Base-by-base conservation (phyloP, 2,329 filamentous ascomycete genomes). In the Sclerotinia trifoliorum region DNA sequence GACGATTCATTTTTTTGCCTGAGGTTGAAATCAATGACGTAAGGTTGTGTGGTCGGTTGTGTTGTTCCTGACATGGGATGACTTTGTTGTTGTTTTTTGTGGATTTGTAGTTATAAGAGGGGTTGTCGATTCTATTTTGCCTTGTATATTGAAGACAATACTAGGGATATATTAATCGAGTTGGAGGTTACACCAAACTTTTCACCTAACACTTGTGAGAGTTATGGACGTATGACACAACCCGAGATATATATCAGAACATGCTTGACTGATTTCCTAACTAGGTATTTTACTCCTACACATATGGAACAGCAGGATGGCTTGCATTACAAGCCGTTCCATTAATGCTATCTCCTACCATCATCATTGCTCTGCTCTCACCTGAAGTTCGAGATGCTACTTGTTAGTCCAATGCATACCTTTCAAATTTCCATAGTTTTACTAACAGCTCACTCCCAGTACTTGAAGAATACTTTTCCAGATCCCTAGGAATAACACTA, bases 401-500 rank as follows among this genome's bases (percentile, higher is more conserved):
- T 67, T 79, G 84, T 88, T 79, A 70, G 81, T 58, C n/a, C 26
- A 17, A n/a, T 3, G 13, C 19, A 5, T 49, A 35, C 42, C 67
- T 19, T 68, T 67, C 29, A 32, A 29, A 42, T 42, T 5, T 42
- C 69, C 69, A 6, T 32, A 69, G 68, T 65, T 7, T 7, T 51
- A 49, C 64, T 66, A 71, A 58, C 62, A 60, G 54, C 29, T 10
- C 10, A 35, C 26, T 10, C 11, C 35, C 69, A 87, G 86, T 80
- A 42, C 80, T 90, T 19, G 89, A 90, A 77, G 78, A 84, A 68
- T 90, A 91, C 80, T 84, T 90, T 75, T 83, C 83, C 60, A 85
- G 88, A 51, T 83, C 81, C 52, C 81, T 89, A 2, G 88, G 87
- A 69, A 79, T 90, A 62, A 78, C 84, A 7, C 80, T 90, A 42